Conservation (phyloP, 106 monocot genomes). For the Chionographis japonica region DNA sequence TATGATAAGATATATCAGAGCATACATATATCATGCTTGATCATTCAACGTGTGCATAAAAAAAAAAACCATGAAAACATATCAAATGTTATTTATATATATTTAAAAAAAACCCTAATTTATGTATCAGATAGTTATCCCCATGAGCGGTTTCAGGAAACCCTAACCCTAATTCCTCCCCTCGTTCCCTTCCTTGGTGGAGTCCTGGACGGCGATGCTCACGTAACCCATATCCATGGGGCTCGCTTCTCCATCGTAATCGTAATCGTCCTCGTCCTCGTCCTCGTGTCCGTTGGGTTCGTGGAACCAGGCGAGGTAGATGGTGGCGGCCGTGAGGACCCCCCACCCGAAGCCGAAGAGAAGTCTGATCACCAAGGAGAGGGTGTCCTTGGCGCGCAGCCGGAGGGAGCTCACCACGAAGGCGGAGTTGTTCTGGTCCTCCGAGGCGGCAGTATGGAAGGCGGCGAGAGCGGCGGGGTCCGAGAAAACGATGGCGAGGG, state of each 20-base stretch:
- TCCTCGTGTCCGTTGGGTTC: constrained; percentile 25
- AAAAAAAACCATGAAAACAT: no score
- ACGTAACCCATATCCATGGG: constrained; percentile 59
- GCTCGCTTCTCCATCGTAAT: constrained; percentile 16
- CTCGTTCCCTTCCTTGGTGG: constrained; percentile 37
- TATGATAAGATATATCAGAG: no score
- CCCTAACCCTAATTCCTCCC: constrained; percentile 29
- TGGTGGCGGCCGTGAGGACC: constrained; percentile 56
- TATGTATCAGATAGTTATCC: background rate
- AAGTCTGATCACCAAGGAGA: constrained; percentile 54
- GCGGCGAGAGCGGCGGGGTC: constrained; percentile 21
- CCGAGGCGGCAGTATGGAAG: background rate
- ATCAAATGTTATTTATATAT: no score
- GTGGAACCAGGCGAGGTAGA: constrained; percentile 55
- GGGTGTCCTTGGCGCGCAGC: constrained; percentile 62
- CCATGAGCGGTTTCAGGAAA: background rate
- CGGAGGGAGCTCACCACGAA: constrained; percentile 32
- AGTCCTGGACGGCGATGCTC: constrained; percentile 20
- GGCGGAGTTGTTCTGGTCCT: background rate
- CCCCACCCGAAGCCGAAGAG: constrained; percentile 73
- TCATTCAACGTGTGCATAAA: no score
- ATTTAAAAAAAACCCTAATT: no score
- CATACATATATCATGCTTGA: no score
- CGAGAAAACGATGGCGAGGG: constrained; percentile 20
- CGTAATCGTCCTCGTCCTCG: constrained; percentile 18